These are phyloP conservation scores for Heritiera littoralis DNA, from an alignment of 345 rosid species.

Conservation along the genomic window DNA sequence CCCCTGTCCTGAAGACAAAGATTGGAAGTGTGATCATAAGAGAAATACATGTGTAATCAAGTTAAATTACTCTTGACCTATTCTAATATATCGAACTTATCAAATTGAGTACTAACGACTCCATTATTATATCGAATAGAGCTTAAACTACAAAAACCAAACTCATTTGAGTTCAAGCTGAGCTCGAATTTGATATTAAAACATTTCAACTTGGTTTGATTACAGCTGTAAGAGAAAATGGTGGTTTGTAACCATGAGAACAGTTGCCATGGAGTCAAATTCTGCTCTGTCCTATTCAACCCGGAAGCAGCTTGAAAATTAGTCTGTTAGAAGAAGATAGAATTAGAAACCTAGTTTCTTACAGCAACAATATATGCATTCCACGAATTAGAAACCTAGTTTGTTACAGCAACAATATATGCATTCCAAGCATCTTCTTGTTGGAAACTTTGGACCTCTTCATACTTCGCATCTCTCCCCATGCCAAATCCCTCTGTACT, in stretches of 20 bases:
- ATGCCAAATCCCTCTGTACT: constrained; percentile 71
- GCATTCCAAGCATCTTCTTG: constrained; percentile 57
- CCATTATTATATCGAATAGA: too few species aligned
- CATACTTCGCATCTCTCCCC: constrained; percentile 65
- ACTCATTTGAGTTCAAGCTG: too few species aligned
- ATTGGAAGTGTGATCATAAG: too few species aligned
- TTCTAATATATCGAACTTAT: too few species aligned
- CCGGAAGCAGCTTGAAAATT: background rate
- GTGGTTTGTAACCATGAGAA: background rate
- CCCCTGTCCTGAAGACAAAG: too few species aligned
- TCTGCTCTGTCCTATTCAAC: background rate
- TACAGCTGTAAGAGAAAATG: background rate
- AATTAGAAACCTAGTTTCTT: background rate
- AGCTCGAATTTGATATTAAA: too few species aligned
- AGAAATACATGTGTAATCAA: too few species aligned
- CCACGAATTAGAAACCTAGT: background rate
- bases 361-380: constrained; percentile 46
- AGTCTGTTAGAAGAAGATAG: background rate
- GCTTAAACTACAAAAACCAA: too few species aligned
- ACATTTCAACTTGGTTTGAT: too few species aligned
- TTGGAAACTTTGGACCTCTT: constrained; percentile 64
- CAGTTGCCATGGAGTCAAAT: background rate
- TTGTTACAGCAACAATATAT: constrained; percentile 47
- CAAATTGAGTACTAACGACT: too few species aligned
- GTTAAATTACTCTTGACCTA: too few species aligned